Conservation (phyloP, 2,329 filamentous ascomycete species). For the Aspergillus sp. region DNA sequence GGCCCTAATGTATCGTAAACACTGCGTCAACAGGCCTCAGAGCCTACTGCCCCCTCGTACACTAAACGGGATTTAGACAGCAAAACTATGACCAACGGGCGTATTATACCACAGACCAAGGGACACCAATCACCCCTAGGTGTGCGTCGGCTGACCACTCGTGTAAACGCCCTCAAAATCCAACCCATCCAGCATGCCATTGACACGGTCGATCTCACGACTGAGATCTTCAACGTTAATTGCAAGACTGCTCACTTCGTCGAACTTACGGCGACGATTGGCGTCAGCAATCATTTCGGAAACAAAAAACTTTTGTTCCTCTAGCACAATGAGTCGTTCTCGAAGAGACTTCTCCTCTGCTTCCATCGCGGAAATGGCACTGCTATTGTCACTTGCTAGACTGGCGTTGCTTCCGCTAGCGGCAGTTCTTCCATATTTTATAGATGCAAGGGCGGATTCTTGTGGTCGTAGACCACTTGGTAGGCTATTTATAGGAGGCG, state of each 20-base stretch:
- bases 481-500: slow-evolving; percentile 16
- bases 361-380: slow-evolving; percentile 64
- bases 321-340: slow-evolving; percentile 75
- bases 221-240: slow-evolving; percentile 79
- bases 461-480: slow-evolving; percentile 24
- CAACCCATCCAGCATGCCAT: slow-evolving; percentile 60
- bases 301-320: slow-evolving; percentile 89
- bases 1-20: too few species aligned
- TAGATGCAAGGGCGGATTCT: slow-evolving; percentile 50
- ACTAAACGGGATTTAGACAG: too few species aligned
- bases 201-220: slow-evolving; percentile 67
- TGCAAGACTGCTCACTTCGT: slow-evolving; percentile 76
- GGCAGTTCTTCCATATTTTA: slow-evolving; percentile 53
- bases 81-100: not conserved
- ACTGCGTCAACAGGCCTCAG: too few species aligned
- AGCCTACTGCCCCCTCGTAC: too few species aligned
- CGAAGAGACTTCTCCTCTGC: slow-evolving; percentile 77
- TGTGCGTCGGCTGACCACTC: slow-evolving; percentile 9
- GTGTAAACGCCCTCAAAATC: slow-evolving; percentile 56
- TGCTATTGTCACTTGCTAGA: slow-evolving; percentile 50
- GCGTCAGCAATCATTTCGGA: slow-evolving; percentile 78
- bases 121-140: slow-evolving; percentile 7
- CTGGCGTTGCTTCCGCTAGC: slow-evolving; percentile 48
- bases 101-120: slow-evolving; percentile 3
- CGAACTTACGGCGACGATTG: slow-evolving; percentile 71